These are phyloP conservation scores for Scleroderma citrinum DNA, from an alignment of 768 basidiomycete genomes.

Conservation along the genomic window DNA sequence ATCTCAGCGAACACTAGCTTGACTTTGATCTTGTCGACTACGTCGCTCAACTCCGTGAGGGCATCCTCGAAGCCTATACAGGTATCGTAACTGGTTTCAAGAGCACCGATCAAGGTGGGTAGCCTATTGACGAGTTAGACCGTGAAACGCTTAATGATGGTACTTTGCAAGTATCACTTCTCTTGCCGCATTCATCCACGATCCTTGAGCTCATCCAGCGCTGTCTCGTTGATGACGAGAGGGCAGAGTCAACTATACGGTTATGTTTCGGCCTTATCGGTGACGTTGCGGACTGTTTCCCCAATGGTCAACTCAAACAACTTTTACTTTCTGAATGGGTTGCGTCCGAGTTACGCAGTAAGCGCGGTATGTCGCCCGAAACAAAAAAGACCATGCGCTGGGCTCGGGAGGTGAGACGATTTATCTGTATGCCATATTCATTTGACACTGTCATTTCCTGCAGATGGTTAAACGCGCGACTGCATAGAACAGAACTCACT, in stretches of 20 bases:
- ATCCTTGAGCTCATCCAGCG: slow-evolving; percentile 81
- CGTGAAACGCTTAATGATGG: background rate
- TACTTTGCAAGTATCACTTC: slow-evolving; percentile 14
- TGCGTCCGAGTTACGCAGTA: slow-evolving; percentile 63
- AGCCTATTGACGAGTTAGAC: background rate
- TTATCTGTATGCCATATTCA: background rate
- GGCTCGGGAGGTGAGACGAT: slow-evolving; percentile 75
- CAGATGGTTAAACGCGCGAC: slow-evolving; percentile 81
- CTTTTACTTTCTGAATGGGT: slow-evolving; percentile 77
- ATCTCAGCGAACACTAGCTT: slow-evolving; percentile 38
- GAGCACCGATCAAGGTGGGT: slow-evolving; percentile 67
- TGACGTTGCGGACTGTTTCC: slow-evolving; percentile 87
- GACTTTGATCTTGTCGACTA: slow-evolving; percentile 93
- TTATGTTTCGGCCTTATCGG: slow-evolving; percentile 83
- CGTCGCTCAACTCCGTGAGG: slow-evolving; percentile 82
- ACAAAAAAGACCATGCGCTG: slow-evolving; percentile 88
- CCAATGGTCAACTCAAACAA: slow-evolving; percentile 74
- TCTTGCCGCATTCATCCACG: slow-evolving; percentile 63
- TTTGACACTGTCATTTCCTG: slow-evolving; percentile 1
- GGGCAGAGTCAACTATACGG: slow-evolving; percentile 70
- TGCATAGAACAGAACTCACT: slow-evolving; percentile 41
- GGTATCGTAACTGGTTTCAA: slow-evolving; percentile 91
- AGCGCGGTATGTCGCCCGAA: slow-evolving; percentile 66
- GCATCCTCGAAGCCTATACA: slow-evolving; percentile 94
- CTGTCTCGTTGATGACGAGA: slow-evolving; percentile 75